Percentiles rank a stretch among this genome's conserved stretches.
phyloP scores from a whole-genome alignment of 768 basidiomycete species.

The Amanita exitialis region DNA sequence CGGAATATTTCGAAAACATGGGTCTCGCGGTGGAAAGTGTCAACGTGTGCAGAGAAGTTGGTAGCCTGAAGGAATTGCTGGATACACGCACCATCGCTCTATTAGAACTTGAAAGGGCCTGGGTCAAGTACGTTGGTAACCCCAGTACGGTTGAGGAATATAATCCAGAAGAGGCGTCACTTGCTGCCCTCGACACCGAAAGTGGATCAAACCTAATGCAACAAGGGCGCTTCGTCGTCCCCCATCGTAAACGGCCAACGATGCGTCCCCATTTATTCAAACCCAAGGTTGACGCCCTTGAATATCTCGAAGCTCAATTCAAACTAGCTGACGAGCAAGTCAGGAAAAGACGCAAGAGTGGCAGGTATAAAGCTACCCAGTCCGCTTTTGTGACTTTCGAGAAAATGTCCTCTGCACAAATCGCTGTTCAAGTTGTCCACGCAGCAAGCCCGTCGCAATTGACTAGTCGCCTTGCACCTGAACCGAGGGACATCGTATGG shows the following conservation, averaged over 20 bases:
- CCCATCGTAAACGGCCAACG: conserved; percentile 68
- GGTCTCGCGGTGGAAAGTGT: conserved; percentile 86
- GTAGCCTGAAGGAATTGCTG: conserved; percentile 57
- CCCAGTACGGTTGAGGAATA: conserved; percentile 81
- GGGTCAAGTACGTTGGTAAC: conserved; percentile 91
- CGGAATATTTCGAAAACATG: conserved; percentile 92
- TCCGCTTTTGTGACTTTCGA: conserved; percentile 95
- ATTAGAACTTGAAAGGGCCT: conserved; percentile 69
- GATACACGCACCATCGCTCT: conserved; percentile 77
- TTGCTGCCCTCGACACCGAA: conserved; percentile 38
- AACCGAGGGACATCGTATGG: conserved; percentile 96
- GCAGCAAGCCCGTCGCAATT: conserved; percentile 56
- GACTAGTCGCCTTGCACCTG: conserved; percentile 73
- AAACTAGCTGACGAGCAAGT: conserved; percentile 77
- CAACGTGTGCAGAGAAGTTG: conserved; percentile 77
- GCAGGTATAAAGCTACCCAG: conserved; percentile 73
- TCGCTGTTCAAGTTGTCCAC: conserved; percentile 79
- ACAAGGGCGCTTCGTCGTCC: conserved; percentile 49
- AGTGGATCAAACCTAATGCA: conserved; percentile 32
- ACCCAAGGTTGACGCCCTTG: conserved; percentile 78
- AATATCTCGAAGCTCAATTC: conserved; percentile 77
- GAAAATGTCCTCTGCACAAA: conserved; percentile 93
- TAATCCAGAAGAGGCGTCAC: conserved; percentile 54
- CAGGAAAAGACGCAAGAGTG: conserved; percentile 55
- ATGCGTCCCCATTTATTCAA: conserved; percentile 67